These are phyloP conservation scores for Penicillium egyptiacum DNA, from an alignment of 495 filamentous ascomycete species.

Conservation along the genomic window DNA sequence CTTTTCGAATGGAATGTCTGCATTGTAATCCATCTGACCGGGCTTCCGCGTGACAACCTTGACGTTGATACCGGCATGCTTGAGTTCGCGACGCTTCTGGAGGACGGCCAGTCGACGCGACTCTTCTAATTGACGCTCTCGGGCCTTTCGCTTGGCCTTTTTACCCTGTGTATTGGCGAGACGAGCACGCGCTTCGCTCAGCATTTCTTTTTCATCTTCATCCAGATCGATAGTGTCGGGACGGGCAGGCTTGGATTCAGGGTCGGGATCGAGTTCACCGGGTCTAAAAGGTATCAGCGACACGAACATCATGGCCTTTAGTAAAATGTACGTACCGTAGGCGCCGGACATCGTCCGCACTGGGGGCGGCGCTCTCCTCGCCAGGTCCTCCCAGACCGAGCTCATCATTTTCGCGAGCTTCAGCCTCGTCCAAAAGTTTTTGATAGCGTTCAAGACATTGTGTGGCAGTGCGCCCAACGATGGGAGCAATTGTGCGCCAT, in stretches of 20 bases:
- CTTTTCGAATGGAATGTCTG: constrained; percentile 97
- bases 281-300: constrained; percentile 52
- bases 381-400: constrained; percentile 87
- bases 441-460: constrained; percentile 97
- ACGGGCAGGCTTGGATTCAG: constrained; percentile 93
- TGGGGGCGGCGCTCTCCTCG: constrained; percentile 82
- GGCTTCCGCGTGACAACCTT: constrained; percentile 90
- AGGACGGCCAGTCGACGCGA: constrained; percentile 83
- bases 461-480: constrained; percentile 93
- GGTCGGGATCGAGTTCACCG: constrained; percentile 93
- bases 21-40: constrained; percentile 99
- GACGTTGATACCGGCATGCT: constrained; percentile 97
- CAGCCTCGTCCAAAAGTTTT: constrained; percentile 92
- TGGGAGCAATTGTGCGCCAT: constrained; percentile 97
- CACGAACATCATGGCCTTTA: not conserved
- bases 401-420: constrained; percentile 80
- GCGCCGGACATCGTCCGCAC: constrained; percentile 88
- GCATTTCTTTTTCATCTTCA: constrained; percentile 99
- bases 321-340: constrained; percentile 52
- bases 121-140: constrained; percentile 94
- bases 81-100: constrained; percentile 94
- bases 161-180: constrained; percentile 98
- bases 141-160: constrained; percentile 96
- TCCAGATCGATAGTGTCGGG: constrained; percentile 98
- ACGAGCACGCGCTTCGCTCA: constrained; percentile 94